These are phyloP conservation scores for Quercus gilva DNA, from an alignment of 306 rosid species.

Conservation along the genomic window DNA sequence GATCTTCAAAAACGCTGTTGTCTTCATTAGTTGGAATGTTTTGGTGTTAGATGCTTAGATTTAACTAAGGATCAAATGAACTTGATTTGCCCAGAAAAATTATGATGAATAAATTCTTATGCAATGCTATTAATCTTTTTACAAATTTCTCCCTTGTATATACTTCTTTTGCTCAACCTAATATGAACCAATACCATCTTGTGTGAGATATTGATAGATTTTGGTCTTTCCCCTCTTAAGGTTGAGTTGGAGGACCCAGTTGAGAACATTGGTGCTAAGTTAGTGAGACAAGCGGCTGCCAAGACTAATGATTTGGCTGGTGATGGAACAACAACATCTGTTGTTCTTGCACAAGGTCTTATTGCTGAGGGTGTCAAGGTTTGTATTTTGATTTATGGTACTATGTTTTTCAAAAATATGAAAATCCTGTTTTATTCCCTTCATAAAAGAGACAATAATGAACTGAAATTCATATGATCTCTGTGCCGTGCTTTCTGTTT, in stretches of 20 bases:
- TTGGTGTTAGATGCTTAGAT: not conserved
- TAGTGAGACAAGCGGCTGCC: conserved; percentile 98
- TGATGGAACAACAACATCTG: conserved; percentile 98
- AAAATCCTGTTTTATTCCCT: not conserved
- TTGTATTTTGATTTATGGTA: not conserved
- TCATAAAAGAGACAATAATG: not conserved
- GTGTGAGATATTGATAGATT: not conserved
- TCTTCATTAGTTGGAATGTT: not conserved
- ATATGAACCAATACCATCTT: not conserved
- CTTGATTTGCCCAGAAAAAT: not conserved
- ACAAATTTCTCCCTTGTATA: not conserved
- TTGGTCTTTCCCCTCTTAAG: conserved; percentile 22
- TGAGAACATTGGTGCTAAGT: conserved; percentile 97
- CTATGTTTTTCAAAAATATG: not conserved
- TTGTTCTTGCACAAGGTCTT: conserved; percentile 98
- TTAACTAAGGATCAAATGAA: not conserved
- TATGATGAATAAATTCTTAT: not conserved
- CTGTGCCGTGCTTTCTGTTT: no score
- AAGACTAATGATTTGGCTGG: conserved; percentile 99
- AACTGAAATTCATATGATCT: no score
- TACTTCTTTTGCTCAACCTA: not conserved
- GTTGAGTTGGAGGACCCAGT: conserved; percentile 99
- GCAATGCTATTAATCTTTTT: not conserved
- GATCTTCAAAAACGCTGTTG: not conserved
- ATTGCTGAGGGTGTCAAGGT: conserved; percentile 98